These are phyloP conservation scores for Hypoxylon sp. DNA, from an alignment of 2,329 filamentous ascomycete species.

Conservation along the genomic window DNA sequence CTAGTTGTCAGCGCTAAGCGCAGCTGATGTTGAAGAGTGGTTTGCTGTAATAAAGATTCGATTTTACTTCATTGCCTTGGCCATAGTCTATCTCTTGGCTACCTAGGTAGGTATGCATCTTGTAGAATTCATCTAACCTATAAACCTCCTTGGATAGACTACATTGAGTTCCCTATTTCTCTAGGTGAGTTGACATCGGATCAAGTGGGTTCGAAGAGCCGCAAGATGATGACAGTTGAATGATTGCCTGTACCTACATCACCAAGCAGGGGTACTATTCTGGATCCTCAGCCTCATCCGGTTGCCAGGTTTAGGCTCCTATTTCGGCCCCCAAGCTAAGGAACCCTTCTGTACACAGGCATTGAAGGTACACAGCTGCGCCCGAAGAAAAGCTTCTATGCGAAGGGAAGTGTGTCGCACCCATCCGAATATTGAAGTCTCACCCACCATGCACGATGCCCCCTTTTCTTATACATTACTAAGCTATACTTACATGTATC, in stretches of 20 bases:
- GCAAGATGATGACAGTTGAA: conserved; percentile 4
- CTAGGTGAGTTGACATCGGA: background rate
- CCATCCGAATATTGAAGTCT: conserved; percentile 10
- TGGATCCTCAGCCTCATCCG: conserved; percentile 44
- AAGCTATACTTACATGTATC: background rate
- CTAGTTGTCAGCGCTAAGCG: conserved; percentile 40
- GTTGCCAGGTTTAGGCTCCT: conserved; percentile 34
- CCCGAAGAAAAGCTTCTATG: conserved; percentile 30
- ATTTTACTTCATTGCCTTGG: conserved; percentile 1
- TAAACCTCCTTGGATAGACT: background rate
- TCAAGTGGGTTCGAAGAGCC: background rate
- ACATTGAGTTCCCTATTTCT: background rate
- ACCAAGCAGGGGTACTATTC: conserved; percentile 27
- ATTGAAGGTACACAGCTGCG: conserved; percentile 2
- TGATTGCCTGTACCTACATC: conserved; percentile 4
- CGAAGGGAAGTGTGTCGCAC: conserved; percentile 21
- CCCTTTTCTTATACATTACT: conserved; percentile 10
- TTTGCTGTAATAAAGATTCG: conserved; percentile 7
- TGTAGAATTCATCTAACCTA: background rate
- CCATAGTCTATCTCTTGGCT: background rate
- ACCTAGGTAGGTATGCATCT: background rate
- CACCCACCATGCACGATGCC: conserved; percentile 13
- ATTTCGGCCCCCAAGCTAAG: conserved; percentile 31
- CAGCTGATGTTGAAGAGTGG: conserved; percentile 34
- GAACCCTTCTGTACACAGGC: conserved; percentile 25